Percentiles rank a stretch among this genome's conserved stretches.
Evolutionary conservation across 345 rosid species (phyloP).

Genomic region (Euphorbia tirucalli): DNA sequence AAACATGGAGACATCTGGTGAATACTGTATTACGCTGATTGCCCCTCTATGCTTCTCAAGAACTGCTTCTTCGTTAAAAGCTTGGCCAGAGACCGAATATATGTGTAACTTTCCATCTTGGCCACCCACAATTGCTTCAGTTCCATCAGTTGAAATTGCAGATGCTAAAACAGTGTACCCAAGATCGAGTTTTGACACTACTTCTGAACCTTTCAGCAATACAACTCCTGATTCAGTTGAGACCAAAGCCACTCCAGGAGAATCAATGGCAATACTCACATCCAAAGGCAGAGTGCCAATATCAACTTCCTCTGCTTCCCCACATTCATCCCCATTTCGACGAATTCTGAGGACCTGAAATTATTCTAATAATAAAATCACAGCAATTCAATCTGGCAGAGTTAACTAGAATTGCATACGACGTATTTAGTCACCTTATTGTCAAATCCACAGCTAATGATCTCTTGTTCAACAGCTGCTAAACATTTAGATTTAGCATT

Average conservation of each 20-base stretch:
- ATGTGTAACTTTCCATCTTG: slow-evolving; percentile 79
- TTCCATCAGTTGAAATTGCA: slow-evolving; percentile 79
- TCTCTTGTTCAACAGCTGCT: slow-evolving; percentile 74
- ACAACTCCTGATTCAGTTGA: slow-evolving; percentile 74
- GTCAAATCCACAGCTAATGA: slow-evolving; percentile 81
- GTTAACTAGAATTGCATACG: too few relatives aligned
- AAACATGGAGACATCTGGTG: slow-evolving; percentile 89
- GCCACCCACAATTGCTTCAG: slow-evolving; percentile 82
- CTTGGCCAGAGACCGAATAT: slow-evolving; percentile 59
- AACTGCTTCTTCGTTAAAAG: slow-evolving; percentile 65
- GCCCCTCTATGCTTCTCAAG: slow-evolving; percentile 92
- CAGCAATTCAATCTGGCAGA: too few relatives aligned
- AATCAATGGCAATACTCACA: slow-evolving; percentile 63
- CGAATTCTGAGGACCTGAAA: slow-evolving; percentile 67
- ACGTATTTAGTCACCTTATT: slow-evolving; percentile 47
- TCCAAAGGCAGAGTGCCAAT: slow-evolving; percentile 83
- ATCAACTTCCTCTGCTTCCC: slow-evolving; percentile 56
- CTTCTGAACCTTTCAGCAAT: slow-evolving; percentile 60
- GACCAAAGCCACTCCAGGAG: slow-evolving; percentile 66
- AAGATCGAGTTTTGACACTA: slow-evolving; percentile 63
- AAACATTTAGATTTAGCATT: slow-evolving; percentile 73
- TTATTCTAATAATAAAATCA: too few relatives aligned
- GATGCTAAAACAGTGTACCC: slow-evolving; percentile 78
- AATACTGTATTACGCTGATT: slow-evolving; percentile 73
- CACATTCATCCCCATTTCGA: slow-evolving; percentile 60